Evolutionary conservation across 73 alveolate species (phyloP).

Genomic region (Stentor coeruleus): DNA sequence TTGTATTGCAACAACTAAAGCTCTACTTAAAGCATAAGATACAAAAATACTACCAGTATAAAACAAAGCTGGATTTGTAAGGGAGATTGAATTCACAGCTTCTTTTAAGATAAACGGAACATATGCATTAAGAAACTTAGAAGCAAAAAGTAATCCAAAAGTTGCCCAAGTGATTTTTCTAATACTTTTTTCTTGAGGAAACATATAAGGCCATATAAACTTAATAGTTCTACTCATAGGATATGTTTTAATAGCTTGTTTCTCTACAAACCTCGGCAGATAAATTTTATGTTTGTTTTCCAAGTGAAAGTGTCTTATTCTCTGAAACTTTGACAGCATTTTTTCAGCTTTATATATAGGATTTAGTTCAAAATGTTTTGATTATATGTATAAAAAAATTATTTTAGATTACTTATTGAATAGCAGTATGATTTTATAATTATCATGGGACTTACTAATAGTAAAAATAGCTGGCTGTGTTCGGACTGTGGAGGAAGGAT

Average conservation of each 20-base stretch:
- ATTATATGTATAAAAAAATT: too few species aligned
- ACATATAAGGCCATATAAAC: constrained; percentile 37
- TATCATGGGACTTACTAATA: too few species aligned
- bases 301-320: not conserved
- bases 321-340: not conserved
- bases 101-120: constrained; percentile 52
- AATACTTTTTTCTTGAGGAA: constrained; percentile 32
- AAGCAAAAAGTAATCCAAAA: constrained; percentile 30
- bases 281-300: not conserved
- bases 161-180: constrained; percentile 27
- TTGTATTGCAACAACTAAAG: constrained; percentile 36
- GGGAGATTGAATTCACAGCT: constrained; percentile 58
- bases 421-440: too few species aligned
- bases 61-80: not conserved
- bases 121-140: constrained; percentile 40
- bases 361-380: too few species aligned
- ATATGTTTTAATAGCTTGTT: not conserved
- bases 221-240: constrained; percentile 29
- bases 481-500: too few species aligned
- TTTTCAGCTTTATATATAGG: not conserved
- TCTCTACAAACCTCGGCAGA: constrained; percentile 20
- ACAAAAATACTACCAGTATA: constrained; percentile 25
- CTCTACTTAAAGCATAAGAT: constrained; percentile 46
- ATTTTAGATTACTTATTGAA: too few species aligned
- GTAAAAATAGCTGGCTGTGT: too few species aligned